phyloP scores from a whole-genome alignment of 768 basidiomycete genomes.

The Amanita rubescens region DNA sequence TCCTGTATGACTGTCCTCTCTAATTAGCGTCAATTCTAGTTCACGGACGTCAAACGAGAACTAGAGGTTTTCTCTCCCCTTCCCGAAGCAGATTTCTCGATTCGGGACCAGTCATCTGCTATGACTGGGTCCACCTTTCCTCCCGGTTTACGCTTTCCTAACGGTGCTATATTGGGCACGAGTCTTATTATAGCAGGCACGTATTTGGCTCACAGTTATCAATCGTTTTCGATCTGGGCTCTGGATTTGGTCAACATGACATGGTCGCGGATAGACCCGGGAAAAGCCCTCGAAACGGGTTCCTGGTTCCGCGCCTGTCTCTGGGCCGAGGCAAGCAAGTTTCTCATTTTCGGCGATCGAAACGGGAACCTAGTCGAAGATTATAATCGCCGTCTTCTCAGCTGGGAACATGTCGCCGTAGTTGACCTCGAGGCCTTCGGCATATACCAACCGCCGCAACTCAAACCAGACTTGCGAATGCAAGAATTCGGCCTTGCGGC shows the following conservation, averaged over 20 bases:
- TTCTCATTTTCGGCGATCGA: slow-evolving; percentile 87
- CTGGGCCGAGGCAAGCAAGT: slow-evolving; percentile 79
- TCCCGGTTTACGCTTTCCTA: slow-evolving; percentile 93
- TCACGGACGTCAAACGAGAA: slow-evolving; percentile 92
- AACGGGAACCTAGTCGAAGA: slow-evolving; percentile 86
- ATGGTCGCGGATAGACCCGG: slow-evolving; percentile 87
- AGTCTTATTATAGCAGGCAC: slow-evolving; percentile 94
- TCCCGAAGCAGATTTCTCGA: slow-evolving; percentile 65
- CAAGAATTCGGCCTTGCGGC: slow-evolving; percentile 82
- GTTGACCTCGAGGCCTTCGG: slow-evolving; percentile 93
- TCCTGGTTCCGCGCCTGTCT: slow-evolving; percentile 94
- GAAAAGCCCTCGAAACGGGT: slow-evolving; percentile 75
- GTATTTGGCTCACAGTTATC: slow-evolving; percentile 89
- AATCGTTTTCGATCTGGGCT: slow-evolving; percentile 95
- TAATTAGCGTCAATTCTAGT: slow-evolving; percentile 35
- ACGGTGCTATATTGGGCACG: slow-evolving; percentile 85
- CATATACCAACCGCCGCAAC: slow-evolving; percentile 82
- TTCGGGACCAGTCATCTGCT: slow-evolving; percentile 70
- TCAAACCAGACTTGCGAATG: slow-evolving; percentile 59
- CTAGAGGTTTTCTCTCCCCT: slow-evolving; percentile 86
- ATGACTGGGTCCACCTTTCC: slow-evolving; percentile 84
- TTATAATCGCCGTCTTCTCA: slow-evolving; percentile 84
- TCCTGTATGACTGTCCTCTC: slow-evolving; percentile 2
- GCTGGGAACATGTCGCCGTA: slow-evolving; percentile 88
- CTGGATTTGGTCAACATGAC: slow-evolving; percentile 77